Evolutionary conservation across 306 rosid species (phyloP).

Genomic region (Castanea crenata): DNA sequence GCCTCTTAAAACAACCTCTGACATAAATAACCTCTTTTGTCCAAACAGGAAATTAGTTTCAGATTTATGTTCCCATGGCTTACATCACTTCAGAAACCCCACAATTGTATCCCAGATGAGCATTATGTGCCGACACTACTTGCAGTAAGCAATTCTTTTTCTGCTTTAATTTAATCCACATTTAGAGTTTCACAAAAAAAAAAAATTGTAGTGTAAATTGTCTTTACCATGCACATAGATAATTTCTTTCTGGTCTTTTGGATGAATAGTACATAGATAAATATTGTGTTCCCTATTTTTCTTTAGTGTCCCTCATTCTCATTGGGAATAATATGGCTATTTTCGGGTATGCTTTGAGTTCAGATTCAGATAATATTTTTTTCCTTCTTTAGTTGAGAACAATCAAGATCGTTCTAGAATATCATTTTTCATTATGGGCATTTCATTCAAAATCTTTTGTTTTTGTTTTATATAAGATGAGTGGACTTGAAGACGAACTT

Average conservation of each 20-base stretch:
- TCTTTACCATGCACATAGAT: neutral
- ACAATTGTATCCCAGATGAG: neutral
- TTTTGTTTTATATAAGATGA: conserved; percentile 20
- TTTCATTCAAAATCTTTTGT: neutral
- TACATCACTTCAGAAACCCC: neutral
- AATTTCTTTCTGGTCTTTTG: too few species aligned
- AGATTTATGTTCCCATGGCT: neutral
- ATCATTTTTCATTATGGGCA: neutral
- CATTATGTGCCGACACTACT: conserved; percentile 8
- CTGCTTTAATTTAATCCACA: neutral
- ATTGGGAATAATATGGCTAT: too few species aligned
- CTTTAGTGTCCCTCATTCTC: too few species aligned
- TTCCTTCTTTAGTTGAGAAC: neutral
- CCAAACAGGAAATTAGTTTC: neutral
- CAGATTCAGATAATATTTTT: too few species aligned
- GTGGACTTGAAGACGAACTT: conserved; percentile 21
- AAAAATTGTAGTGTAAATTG: neutral
- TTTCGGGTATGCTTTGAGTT: too few species aligned
- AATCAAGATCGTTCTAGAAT: neutral
- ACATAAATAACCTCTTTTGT: neutral
- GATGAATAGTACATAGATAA: too few species aligned
- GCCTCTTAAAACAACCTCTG: neutral
- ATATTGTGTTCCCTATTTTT: too few species aligned
- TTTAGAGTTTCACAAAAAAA: neutral
- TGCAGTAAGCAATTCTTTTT: conserved; percentile 1